phyloP scores from a whole-genome alignment of 306 rosid species.

The Prunus fruticosa region DNA sequence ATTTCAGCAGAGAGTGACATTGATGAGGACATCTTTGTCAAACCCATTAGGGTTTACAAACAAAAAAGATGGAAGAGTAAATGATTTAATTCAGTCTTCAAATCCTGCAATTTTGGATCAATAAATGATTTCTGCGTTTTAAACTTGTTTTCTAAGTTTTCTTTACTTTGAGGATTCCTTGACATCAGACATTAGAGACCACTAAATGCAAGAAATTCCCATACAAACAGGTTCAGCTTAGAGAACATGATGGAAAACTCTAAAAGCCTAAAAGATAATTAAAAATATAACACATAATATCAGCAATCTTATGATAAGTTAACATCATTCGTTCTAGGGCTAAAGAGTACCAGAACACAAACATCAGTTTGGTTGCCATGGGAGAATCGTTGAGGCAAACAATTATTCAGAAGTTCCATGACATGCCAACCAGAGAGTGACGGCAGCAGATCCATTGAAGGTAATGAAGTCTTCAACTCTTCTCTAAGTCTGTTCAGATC shows the following conservation, averaged over 20 bases:
- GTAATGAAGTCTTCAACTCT: constrained; percentile 50
- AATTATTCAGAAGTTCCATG: constrained; percentile 74
- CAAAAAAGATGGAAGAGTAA: too few relatives aligned
- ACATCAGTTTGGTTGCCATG: constrained; percentile 67
- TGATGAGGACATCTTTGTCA: background rate
- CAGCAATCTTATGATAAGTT: background rate
- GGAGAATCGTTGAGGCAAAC: constrained; percentile 81
- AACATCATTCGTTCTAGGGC: constrained; percentile 1
- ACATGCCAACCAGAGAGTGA: constrained; percentile 76
- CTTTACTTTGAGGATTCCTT: too few relatives aligned
- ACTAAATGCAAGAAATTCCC: background rate
- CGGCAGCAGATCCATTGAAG: constrained; percentile 53
- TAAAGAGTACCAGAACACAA: constrained; percentile 67
- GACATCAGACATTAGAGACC: background rate
- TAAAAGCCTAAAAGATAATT: background rate
- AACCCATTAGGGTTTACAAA: too few relatives aligned
- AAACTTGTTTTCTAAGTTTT: too few relatives aligned
- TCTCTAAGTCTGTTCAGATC: constrained; percentile 59
- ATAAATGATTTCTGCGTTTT: too few relatives aligned
- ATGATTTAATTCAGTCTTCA: too few relatives aligned
- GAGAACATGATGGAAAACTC: background rate
- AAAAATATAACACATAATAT: background rate
- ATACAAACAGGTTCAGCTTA: background rate
- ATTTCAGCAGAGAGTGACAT: background rate
- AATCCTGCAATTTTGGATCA: too few relatives aligned